Conservation (phyloP, 345 rosid genomes). For the Melaleuca quinquenervia region DNA sequence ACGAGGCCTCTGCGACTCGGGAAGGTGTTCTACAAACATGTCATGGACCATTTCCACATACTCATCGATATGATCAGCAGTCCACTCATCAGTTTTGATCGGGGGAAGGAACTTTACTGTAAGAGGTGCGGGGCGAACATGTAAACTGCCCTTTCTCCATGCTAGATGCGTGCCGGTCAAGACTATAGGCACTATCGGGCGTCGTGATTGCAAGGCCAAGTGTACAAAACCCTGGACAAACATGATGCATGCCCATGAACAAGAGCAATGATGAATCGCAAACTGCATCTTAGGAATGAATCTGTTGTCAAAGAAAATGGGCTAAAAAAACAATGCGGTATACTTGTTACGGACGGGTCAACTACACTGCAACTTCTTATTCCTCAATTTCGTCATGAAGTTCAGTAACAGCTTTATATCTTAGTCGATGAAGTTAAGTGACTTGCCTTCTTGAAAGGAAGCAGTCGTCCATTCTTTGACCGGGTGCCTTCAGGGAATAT, state of each 20-base stretch:
- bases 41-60: constrained; percentile 1
- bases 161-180: constrained; percentile 42
- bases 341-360: neutral
- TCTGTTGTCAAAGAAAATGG: neutral
- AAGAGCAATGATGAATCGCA: neutral
- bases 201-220: constrained; percentile 37
- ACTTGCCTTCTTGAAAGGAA: constrained; percentile 43
- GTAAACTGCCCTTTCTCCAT: constrained; percentile 52
- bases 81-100: constrained; percentile 7
- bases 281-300: neutral
- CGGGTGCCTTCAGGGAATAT: constrained; percentile 59
- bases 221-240: constrained; percentile 43
- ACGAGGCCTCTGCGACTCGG: constrained; percentile 14
- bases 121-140: constrained; percentile 36
- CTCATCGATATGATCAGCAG: neutral
- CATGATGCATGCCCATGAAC: neutral
- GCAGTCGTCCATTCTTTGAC: constrained; percentile 37
- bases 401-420: neutral
- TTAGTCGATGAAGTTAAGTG: neutral
- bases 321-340: neutral
- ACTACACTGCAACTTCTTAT: neutral
- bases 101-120: constrained; percentile 42
- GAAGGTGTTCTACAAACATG: neutral
- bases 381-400: neutral
- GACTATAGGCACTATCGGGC: constrained; percentile 37